Base-by-base conservation (phyloP, 257 asterid genomes). In the Buddleja alternifolia region DNA sequence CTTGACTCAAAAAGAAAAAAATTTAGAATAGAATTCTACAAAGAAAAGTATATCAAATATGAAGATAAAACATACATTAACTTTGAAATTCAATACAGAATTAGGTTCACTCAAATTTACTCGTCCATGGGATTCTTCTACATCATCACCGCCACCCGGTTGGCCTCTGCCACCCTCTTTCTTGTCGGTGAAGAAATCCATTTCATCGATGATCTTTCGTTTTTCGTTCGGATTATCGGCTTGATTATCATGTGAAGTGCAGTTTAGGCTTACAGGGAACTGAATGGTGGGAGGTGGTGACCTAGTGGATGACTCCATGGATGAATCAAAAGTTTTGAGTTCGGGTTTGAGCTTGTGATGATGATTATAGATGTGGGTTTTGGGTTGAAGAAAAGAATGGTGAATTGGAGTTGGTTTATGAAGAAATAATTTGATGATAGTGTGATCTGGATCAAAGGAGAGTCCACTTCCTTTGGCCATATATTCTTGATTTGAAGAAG, bases 381-480 rank as follows among this genome's bases (percentile, higher is more conserved):
- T 61, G 56, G 24, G 34, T 59, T 73, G 65, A 57, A 25, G 9
- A 29, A 29, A 29, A 29, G 34, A n/a, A n/a, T 7, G 46, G 23
- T 53, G 24, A 10, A 16, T 40, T 14, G 70, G 60, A 69, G 60
- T 70, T 50, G 67, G 79, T 3, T 15, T 14, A 12, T 51, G 70
- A 52, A 24, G 54, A 21, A 39, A 53, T 9, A 77, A 73, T 67
- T 24, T 51, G 74, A 29, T 45, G 76, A 14, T n/a, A 67, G 73
- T 80, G 85, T 75, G 91, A 82, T 89, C 90, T 78, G 84, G 86
- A 92, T 92, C 95, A 89, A 89, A 78, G 77, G 96, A 73, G 85
- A 89, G 96, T 92, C 98, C 96, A 92, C 95, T 81, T 48, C 80
- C 76, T 71, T 71, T 83, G 92, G 93, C 90, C 96, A 90, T 75